A percentile compares a stretch with the other conserved stretches of the same genome.
These are phyloP conservation scores for Aegilops longissima DNA, from an alignment of 176 grass and related monocot species.

Conservation along the genomic window DNA sequence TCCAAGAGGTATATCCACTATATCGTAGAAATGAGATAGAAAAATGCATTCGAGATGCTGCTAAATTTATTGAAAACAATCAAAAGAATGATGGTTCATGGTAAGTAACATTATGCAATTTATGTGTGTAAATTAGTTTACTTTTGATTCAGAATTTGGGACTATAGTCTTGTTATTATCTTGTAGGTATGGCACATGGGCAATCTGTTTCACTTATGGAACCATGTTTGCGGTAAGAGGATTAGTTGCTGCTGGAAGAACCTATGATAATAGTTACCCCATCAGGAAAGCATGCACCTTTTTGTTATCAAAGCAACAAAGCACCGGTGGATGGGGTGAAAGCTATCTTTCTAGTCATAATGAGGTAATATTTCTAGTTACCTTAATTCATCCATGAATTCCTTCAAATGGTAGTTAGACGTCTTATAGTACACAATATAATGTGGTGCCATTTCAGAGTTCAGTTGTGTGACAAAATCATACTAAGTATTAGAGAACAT, in stretches of 20 bases:
- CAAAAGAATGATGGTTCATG: slow-evolving; percentile 46
- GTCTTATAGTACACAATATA: background rate
- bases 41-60: slow-evolving; percentile 27
- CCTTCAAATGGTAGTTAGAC: background rate
- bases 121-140: background rate
- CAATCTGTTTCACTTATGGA: background rate
- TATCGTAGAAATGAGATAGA: slow-evolving; percentile 27
- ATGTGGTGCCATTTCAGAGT: background rate
- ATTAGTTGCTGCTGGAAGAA: background rate
- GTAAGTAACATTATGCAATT: background rate
- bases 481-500: too few relatives aligned
- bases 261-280: background rate
- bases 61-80: slow-evolving; percentile 25
- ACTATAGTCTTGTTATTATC: too few relatives aligned
- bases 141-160: background rate
- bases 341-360: background rate
- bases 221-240: background rate
- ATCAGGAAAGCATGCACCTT: background rate
- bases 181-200: background rate
- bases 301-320: background rate
- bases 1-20: slow-evolving; percentile 27
- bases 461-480: too few relatives aligned
- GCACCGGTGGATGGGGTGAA: background rate
- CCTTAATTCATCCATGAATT: background rate
- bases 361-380: background rate